Conservation (phyloP, 208 protist species). For the Leishmania amazonensis region DNA sequence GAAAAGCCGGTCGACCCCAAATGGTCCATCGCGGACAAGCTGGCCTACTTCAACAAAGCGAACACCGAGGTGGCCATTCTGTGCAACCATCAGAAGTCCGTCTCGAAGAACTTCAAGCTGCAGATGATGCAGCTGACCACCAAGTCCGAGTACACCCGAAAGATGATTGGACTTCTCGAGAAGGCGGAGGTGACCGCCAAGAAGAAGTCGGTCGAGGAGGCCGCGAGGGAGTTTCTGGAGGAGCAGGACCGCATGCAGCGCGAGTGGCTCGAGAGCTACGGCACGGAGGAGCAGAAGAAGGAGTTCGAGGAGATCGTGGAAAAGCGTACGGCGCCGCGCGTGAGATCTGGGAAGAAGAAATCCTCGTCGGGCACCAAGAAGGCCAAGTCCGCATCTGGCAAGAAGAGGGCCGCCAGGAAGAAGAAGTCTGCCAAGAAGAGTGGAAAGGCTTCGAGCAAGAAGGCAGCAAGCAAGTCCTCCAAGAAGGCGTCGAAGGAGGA, state of each 20-base stretch:
- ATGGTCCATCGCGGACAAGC: slow-evolving; percentile 82
- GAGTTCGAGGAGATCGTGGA: slow-evolving; percentile 82
- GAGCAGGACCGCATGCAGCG: slow-evolving; percentile 88
- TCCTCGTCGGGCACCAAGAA: slow-evolving; percentile 38
- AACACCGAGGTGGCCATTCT: slow-evolving; percentile 98
- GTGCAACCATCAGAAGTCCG: slow-evolving; percentile 99
- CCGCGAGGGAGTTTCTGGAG: slow-evolving; percentile 84
- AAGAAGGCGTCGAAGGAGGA: slow-evolving; percentile 30
- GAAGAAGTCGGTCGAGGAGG: slow-evolving; percentile 65
- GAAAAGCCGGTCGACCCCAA: slow-evolving; percentile 83
- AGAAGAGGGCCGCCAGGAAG: slow-evolving; percentile 41
- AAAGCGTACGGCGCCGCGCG: slow-evolving; percentile 51
- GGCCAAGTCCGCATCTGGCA: slow-evolving; percentile 31
- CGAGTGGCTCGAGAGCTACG: slow-evolving; percentile 89
- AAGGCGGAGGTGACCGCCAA: slow-evolving; percentile 63
- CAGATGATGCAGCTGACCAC: slow-evolving; percentile 81
- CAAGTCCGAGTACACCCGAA: slow-evolving; percentile 78
- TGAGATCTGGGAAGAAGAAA: slow-evolving; percentile 32
- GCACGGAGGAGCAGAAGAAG: slow-evolving; percentile 88
- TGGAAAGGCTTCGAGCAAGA: slow-evolving; percentile 44
- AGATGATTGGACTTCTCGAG: slow-evolving; percentile 83
- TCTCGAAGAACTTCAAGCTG: slow-evolving; percentile 91
- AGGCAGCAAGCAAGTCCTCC: slow-evolving; percentile 35
- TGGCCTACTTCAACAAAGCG: slow-evolving; percentile 97
- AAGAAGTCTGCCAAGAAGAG: slow-evolving; percentile 39